Conservation (phyloP, 306 rosid genomes). For the Trifolium dubium region DNA sequence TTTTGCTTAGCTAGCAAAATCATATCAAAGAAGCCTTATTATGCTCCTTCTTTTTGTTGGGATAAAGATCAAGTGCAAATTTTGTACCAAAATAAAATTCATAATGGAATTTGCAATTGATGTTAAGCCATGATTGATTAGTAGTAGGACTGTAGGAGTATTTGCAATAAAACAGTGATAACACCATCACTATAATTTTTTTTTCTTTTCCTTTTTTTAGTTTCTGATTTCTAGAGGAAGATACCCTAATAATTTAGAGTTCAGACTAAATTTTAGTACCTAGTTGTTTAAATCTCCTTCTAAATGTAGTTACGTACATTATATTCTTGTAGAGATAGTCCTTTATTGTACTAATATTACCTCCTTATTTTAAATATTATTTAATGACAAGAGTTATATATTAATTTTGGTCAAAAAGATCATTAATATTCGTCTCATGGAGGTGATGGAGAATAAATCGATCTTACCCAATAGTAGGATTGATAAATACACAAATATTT, state of each 20-base stretch:
- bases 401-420: background rate
- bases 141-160: background rate
- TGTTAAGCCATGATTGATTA: constrained; percentile 27
- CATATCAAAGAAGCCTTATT: constrained; percentile 27
- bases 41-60: constrained; percentile 16
- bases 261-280: too few relatives aligned
- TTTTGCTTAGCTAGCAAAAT: constrained; percentile 45
- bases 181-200: background rate
- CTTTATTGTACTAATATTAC: too few relatives aligned
- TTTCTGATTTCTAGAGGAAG: too few relatives aligned
- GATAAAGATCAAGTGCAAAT: constrained; percentile 24
- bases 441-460: constrained; percentile 11
- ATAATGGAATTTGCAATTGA: constrained; percentile 25
- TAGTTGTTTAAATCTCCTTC: too few relatives aligned
- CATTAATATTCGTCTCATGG: constrained; percentile 27
- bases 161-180: constrained; percentile 37
- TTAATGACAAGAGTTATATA: too few relatives aligned
- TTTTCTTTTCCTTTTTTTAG: too few relatives aligned
- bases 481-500: too few relatives aligned
- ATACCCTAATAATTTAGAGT: too few relatives aligned
- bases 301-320: too few relatives aligned
- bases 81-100: background rate
- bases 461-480: background rate
- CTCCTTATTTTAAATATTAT: too few relatives aligned
- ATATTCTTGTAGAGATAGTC: too few relatives aligned